These are phyloP conservation scores for Pseudogymnoascus sp. DNA, from an alignment of 2,329 filamentous ascomycete genomes.

Conservation along the genomic window DNA sequence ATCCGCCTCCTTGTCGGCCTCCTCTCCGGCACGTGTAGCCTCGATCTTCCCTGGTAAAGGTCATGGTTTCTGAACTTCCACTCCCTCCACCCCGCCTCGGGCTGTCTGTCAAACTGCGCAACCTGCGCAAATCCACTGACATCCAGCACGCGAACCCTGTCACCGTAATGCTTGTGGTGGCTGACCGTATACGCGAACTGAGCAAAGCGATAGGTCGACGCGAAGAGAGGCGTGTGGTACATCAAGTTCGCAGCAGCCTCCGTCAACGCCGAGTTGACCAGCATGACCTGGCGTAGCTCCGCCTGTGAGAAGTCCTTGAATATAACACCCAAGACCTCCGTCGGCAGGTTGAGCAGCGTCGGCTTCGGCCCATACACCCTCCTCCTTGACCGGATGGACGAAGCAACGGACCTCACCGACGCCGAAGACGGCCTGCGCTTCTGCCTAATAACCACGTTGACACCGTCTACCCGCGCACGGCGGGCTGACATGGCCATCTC, in stretches of 20 bases:
- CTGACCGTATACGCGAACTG: slow-evolving; percentile 19
- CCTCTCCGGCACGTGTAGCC: background rate
- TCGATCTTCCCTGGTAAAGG: background rate
- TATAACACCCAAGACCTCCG: slow-evolving; percentile 17
- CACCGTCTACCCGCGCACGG: background rate
- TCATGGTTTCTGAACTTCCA: slow-evolving; percentile 18
- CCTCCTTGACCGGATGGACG: slow-evolving; percentile 12
- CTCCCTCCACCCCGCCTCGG: slow-evolving; percentile 20
- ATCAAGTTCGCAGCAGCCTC: slow-evolving; percentile 16
- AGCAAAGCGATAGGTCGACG: slow-evolving; percentile 20
- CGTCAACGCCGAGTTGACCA: slow-evolving; percentile 13
- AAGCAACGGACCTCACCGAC: slow-evolving; percentile 13
- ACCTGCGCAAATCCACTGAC: slow-evolving; percentile 15
- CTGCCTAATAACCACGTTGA: slow-evolving; percentile 7
- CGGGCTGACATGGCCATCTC: background rate
- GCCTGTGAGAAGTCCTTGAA: slow-evolving; percentile 15
- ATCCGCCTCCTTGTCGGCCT: background rate
- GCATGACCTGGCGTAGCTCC: slow-evolving; percentile 14
- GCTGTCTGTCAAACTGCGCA: slow-evolving; percentile 8
- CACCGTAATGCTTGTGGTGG: slow-evolving; percentile 14
- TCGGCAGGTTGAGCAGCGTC: slow-evolving; percentile 15
- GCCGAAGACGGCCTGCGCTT: slow-evolving; percentile 11
- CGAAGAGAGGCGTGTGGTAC: slow-evolving; percentile 17
- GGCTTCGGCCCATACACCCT: slow-evolving; percentile 7
- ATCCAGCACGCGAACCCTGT: slow-evolving; percentile 17